Evolutionary conservation across 257 asterid species (phyloP).

Genomic region (Handroanthus guayacan): DNA sequence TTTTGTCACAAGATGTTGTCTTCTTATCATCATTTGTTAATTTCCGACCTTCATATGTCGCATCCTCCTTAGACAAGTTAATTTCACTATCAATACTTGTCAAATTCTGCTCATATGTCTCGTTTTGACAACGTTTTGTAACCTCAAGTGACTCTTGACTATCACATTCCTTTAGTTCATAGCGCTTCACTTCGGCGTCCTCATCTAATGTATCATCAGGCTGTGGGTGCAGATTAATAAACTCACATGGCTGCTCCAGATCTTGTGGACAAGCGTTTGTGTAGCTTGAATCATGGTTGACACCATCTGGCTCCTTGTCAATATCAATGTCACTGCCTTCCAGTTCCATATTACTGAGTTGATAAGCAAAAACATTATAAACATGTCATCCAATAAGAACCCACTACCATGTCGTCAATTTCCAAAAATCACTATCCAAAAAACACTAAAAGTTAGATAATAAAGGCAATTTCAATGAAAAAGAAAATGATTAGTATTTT

Average conservation of each 20-base stretch:
- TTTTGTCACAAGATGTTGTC: constrained; percentile 40
- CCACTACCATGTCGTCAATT: neutral
- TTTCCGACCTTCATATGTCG: constrained; percentile 40
- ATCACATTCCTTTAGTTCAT: constrained; percentile 62
- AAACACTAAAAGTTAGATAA: neutral
- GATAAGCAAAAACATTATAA: constrained; percentile 5
- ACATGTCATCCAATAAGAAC: neutral
- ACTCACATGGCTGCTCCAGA: constrained; percentile 40
- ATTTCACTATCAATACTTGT: constrained; percentile 31
- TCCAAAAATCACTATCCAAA: constrained; percentile 1
- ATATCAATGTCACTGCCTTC: constrained; percentile 58
- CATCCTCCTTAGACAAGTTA: constrained; percentile 31
- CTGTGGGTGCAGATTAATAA: constrained; percentile 40
- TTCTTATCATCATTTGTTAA: constrained; percentile 41
- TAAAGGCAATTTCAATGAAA: neutral
- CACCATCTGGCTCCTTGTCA: constrained; percentile 66
- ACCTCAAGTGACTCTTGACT: constrained; percentile 48
- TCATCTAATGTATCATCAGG: constrained; percentile 40
- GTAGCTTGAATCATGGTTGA: constrained; percentile 39
- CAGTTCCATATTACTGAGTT: constrained; percentile 54
- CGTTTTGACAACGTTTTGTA: constrained; percentile 30
- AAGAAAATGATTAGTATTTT: neutral
- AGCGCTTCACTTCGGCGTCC: constrained; percentile 49
- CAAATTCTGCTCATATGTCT: constrained; percentile 36
- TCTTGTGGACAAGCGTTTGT: constrained; percentile 33